Percentiles rank a stretch among this genome's conserved stretches.
Conservation (phyloP, 805 yeast genomes). For the Kazachstania viticola region DNA sequence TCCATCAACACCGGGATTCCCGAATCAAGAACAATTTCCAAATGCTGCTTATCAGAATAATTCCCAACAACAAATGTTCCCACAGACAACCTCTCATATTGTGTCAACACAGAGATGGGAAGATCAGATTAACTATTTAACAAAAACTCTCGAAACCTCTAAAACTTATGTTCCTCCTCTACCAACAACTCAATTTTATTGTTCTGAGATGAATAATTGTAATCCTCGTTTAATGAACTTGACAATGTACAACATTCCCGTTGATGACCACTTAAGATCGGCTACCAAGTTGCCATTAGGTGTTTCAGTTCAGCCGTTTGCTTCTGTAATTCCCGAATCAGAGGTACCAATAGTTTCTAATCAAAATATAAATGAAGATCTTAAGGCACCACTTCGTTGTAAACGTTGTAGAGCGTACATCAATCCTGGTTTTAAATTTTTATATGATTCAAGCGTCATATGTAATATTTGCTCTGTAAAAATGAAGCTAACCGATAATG, state of each 20-base stretch:
- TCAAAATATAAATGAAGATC: slow-evolving; percentile 22
- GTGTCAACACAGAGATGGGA: slow-evolving; percentile 27
- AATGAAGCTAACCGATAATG: slow-evolving; percentile 56
- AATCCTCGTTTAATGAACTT: slow-evolving; percentile 70
- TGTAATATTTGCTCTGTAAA: slow-evolving; percentile 85
- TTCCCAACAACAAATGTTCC: background rate
- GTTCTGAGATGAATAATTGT: slow-evolving; percentile 75
- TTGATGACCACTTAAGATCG: slow-evolving; percentile 52
- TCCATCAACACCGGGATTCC: slow-evolving; percentile 6
- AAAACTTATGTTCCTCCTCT: slow-evolving; percentile 75
- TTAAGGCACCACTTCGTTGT: slow-evolving; percentile 64
- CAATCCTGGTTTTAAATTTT: slow-evolving; percentile 67
- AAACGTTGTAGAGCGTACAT: slow-evolving; percentile 83
- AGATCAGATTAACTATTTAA: slow-evolving; percentile 27
- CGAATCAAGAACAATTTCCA: slow-evolving; percentile 6
- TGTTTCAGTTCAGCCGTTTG: slow-evolving; percentile 74
- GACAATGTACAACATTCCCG: slow-evolving; percentile 76
- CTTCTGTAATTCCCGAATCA: slow-evolving; percentile 38
- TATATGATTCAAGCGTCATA: slow-evolving; percentile 48
- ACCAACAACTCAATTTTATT: slow-evolving; percentile 57
- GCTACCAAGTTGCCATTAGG: slow-evolving; percentile 75
- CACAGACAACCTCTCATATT: slow-evolving; percentile 15
- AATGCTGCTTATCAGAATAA: background rate
- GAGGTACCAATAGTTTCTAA: slow-evolving; percentile 41
- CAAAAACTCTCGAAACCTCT: slow-evolving; percentile 52